Conservation (phyloP, 805 yeast species). For the Candida corydali region DNA sequence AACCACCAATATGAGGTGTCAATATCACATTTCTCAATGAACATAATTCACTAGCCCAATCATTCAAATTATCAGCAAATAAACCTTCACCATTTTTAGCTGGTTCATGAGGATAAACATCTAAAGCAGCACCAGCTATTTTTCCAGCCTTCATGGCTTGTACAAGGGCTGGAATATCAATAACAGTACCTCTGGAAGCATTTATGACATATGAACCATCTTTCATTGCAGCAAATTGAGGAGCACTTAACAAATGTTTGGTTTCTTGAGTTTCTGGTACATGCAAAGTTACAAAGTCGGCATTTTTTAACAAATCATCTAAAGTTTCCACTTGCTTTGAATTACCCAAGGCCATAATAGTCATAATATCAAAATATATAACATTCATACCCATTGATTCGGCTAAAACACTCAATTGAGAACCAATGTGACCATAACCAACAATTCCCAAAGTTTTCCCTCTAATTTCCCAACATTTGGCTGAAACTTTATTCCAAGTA, state of each 20-base stretch:
- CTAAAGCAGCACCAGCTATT: conserved; percentile 95
- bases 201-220: conserved; percentile 92
- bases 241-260: conserved; percentile 79
- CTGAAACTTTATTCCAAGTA: conserved; percentile 93
- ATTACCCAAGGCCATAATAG: conserved; percentile 96
- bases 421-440: conserved; percentile 98
- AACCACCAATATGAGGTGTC: conserved; percentile 98
- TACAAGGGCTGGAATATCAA: conserved; percentile 90
- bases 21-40: conserved; percentile 83
- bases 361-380: conserved; percentile 82
- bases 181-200: conserved; percentile 97
- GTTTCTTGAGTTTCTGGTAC: conserved; percentile 96
- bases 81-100: conserved; percentile 88
- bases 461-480: conserved; percentile 98
- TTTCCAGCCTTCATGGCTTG: conserved; percentile 90
- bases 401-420: conserved; percentile 94
- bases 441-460: conserved; percentile 96
- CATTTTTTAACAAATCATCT: conserved; percentile 69
- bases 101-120: conserved; percentile 96
- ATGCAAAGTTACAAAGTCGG: conserved; percentile 91
- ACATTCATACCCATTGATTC: conserved; percentile 98
- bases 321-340: conserved; percentile 88
- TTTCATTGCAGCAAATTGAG: conserved; percentile 94
- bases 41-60: conserved; percentile 79
- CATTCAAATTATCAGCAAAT: conserved; percentile 69